These are phyloP conservation scores for Tylopilus rubrobrunneus DNA, from an alignment of 768 basidiomycete genomes.

Conservation along the genomic window DNA sequence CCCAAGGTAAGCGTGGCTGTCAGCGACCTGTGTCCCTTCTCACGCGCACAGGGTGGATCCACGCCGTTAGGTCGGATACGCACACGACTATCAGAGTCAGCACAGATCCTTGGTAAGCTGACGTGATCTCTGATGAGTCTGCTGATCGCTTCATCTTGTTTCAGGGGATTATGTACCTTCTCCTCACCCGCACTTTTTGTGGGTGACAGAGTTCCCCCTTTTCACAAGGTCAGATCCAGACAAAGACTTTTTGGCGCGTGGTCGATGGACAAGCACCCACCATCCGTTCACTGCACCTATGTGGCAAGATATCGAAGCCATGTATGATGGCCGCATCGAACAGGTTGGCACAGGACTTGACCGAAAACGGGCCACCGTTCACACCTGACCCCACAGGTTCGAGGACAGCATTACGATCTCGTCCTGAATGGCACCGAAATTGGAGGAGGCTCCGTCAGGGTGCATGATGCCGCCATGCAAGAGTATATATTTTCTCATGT, in stretches of 20 bases:
- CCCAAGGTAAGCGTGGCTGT: constrained; percentile 45
- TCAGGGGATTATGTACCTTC: constrained; percentile 57
- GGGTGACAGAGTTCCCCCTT: constrained; percentile 95
- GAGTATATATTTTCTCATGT: constrained; percentile 74
- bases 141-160: constrained; percentile 11
- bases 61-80: constrained; percentile 74
- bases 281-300: constrained; percentile 97
- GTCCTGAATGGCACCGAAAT: constrained; percentile 93
- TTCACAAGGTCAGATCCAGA: constrained; percentile 85
- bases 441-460: constrained; percentile 89
- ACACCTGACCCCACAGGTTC: constrained; percentile 49
- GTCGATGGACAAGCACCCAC: constrained; percentile 89
- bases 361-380: background rate
- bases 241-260: constrained; percentile 80
- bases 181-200: constrained; percentile 74
- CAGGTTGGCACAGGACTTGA: constrained; percentile 36
- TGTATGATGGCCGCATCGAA: constrained; percentile 68
- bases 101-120: constrained; percentile 56
- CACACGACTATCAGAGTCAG: constrained; percentile 60
- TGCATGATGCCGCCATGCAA: constrained; percentile 87
- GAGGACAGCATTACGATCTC: constrained; percentile 95
- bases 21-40: constrained; percentile 11
- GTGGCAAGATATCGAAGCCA: constrained; percentile 77
- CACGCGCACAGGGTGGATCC: constrained; percentile 68
- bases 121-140: constrained; percentile 5